Percentiles rank a stretch among this genome's conserved stretches.
Evolutionary conservation across 2,329 filamentous ascomycete genomes (phyloP).

Genomic region (Beauveria rudraprayagi): DNA sequence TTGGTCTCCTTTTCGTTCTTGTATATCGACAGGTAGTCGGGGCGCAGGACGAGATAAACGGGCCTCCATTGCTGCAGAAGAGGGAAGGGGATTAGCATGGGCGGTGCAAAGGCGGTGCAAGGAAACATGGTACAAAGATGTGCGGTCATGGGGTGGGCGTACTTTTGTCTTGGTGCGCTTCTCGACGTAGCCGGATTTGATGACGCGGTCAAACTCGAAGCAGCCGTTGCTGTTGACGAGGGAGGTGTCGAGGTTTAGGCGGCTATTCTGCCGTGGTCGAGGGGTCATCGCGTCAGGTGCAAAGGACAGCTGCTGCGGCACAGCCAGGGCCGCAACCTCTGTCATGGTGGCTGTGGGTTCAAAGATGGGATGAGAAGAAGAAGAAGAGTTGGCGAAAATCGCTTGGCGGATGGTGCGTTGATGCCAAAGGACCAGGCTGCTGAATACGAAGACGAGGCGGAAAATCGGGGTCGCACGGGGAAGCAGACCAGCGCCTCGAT

Average conservation of each 20-base stretch:
- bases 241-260: conserved; percentile 51
- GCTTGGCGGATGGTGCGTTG: not conserved
- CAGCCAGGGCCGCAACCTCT: conserved; percentile 6
- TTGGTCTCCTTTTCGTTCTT: conserved; percentile 85
- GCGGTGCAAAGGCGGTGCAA: conserved; percentile 12
- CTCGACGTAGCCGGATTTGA: conserved; percentile 79
- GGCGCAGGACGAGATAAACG: conserved; percentile 80
- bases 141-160: conserved; percentile 15
- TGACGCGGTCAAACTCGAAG: conserved; percentile 89
- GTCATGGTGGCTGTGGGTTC: conserved; percentile 1
- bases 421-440: not conserved
- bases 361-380: not conserved
- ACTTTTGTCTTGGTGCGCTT: conserved; percentile 95
- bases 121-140: not conserved
- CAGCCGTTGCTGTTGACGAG: conserved; percentile 91
- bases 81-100: not conserved
- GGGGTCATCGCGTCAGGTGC: conserved; percentile 13
- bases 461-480: not conserved
- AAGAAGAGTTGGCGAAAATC: not conserved
- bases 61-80: conserved; percentile 71
- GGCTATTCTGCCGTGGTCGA: conserved; percentile 18
- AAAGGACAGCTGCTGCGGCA: conserved; percentile 8
- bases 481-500: not conserved
- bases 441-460: not conserved
- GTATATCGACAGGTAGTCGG: conserved; percentile 86